Percentiles rank a stretch among this genome's conserved stretches.
phyloP scores from a whole-genome alignment of 306 rosid genomes.

The Vigna angularis region DNA sequence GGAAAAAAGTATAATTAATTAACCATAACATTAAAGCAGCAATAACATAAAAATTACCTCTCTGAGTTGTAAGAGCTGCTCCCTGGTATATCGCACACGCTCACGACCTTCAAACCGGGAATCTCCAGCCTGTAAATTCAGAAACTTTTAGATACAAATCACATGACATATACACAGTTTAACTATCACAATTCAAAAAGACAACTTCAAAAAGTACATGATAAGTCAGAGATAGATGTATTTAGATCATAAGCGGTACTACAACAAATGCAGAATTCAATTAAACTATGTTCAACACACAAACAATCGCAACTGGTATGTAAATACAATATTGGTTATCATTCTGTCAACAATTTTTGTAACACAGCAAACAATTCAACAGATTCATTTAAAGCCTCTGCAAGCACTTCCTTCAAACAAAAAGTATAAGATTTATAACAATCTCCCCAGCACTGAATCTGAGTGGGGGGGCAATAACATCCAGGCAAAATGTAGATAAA shows the following conservation, averaged over 20 bases:
- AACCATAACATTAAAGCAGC: slow-evolving; percentile 4
- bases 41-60: slow-evolving; percentile 61
- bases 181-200: slow-evolving; percentile 25
- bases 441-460: neutral
- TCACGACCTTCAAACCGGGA: slow-evolving; percentile 87
- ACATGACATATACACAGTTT: neutral
- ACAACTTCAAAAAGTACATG: slow-evolving; percentile 20
- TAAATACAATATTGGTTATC: too few relatives aligned
- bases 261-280: neutral
- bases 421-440: neutral
- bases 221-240: neutral
- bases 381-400: too few relatives aligned
- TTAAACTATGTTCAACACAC: slow-evolving; percentile 7
- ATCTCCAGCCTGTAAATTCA: slow-evolving; percentile 75
- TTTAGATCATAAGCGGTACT: neutral
- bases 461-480: neutral
- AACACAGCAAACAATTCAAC: too few relatives aligned
- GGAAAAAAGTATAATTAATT: neutral
- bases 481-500: neutral
- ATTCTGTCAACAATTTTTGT: too few relatives aligned
- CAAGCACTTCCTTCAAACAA: too few relatives aligned
- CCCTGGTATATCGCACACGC: slow-evolving; percentile 73
- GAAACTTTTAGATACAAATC: slow-evolving; percentile 33
- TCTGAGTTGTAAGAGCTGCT: slow-evolving; percentile 74
- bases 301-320: neutral